phyloP scores from a whole-genome alignment of 441 rosid species.

The Erodium trifolium region DNA sequence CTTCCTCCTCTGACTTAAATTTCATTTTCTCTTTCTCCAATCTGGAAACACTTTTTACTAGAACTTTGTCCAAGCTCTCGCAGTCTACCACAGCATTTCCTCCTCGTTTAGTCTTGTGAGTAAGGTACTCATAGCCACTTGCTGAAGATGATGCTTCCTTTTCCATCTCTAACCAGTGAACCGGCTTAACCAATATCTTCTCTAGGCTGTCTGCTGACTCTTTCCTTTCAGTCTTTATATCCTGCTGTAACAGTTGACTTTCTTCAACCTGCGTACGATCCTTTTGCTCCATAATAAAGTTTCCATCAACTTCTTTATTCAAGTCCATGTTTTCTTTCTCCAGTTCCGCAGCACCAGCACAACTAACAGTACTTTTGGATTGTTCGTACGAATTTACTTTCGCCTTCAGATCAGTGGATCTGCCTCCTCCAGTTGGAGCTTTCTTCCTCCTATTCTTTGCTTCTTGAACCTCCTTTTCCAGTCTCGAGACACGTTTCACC shows the following conservation, averaged over 20 bases:
- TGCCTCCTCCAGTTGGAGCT: slow-evolving; percentile 15
- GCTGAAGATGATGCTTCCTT: slow-evolving; percentile 28
- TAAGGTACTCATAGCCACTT: slow-evolving; percentile 27
- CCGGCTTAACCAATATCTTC: slow-evolving; percentile 37
- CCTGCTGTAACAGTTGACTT: too few species aligned
- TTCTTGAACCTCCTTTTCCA: slow-evolving; percentile 58
- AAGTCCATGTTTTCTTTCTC: too few species aligned
- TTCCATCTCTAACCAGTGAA: slow-evolving; percentile 47
- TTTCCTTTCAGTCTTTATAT: too few species aligned
- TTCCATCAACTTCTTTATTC: slow-evolving; percentile 20
- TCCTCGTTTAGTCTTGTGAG: slow-evolving; percentile 26
- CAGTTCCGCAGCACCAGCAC: too few species aligned
- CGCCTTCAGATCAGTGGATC: slow-evolving; percentile 12
- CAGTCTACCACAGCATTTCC: slow-evolving; percentile 22
- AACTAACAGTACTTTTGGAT: slow-evolving; percentile 9
- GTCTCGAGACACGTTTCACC: slow-evolving; percentile 47
- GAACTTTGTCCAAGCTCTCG: slow-evolving; percentile 52
- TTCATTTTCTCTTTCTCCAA: slow-evolving; percentile 48
- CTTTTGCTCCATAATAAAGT: neutral
- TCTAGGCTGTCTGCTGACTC: too few species aligned
- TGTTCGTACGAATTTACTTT: slow-evolving; percentile 9
- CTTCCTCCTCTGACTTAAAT: slow-evolving; percentile 27
- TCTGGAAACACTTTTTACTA: slow-evolving; percentile 52
- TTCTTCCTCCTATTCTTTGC: slow-evolving; percentile 37
- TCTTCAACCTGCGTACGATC: neutral